Evolutionary conservation across 2,329 filamentous ascomycete species (phyloP), one percentile per base, ranked within the genome.

Genomic region (Thermothelomyces thermophilus): DNA sequence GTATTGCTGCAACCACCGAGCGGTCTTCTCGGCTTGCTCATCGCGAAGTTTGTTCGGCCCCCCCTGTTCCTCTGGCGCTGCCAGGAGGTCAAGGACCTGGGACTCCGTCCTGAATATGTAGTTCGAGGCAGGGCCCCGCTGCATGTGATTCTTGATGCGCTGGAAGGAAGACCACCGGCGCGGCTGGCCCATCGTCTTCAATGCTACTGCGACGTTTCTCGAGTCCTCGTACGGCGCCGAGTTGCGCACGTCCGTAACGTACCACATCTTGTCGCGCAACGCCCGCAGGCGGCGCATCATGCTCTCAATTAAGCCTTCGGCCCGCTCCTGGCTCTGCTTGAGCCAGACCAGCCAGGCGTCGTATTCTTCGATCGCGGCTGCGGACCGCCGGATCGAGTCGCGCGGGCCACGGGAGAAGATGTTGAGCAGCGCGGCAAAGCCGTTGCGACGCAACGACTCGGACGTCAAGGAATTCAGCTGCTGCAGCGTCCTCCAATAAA

Each of bases 251-350:
- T 96, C 90, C 1, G 87, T 91, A 53, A 93, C 87, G 65, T 95
- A 98, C 93, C 93, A 98, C 87, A 97, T 95, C 73, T 97, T 97
- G 65, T 95, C 87, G 36, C 93, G 82, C 34, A 96, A 75, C 19
- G 85, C 83, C 50, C 83, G 80, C 33, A 93, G 75, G 5, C 81
- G 80, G 51, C 76, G 75, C 75, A 88, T 86, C 79, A 89, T 87
- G 5, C 80, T 75, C 35, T 89, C 84, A 31, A 90, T 83, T 11
- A 82, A 77, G 2, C 76, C 77, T 60, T 91, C 87, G 41, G 90
- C 83, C 3, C 86, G 80, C 60, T 89, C 86, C 60, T 91, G 83
- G 20, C 84, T 88, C 58, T 89, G 86, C 62, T 89, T 89, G 17
- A 94, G 75, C 80, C 86, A 90, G 11, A 90, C 81, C 28, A 91